phyloP scores from a whole-genome alignment of 1,139 yeast genomes.

The Candida sanyaensis region DNA sequence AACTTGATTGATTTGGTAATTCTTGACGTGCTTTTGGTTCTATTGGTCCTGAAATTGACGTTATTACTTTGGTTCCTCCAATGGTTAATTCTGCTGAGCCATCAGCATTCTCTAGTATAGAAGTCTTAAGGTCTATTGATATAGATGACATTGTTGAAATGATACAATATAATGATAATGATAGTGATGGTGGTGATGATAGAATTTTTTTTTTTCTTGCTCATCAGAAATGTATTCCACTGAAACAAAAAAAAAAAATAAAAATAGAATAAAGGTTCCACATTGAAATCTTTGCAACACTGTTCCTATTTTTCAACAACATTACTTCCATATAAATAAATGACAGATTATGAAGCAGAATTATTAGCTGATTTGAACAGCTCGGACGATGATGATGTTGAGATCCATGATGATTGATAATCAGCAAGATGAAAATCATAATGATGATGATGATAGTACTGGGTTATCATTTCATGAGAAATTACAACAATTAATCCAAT shows the following conservation, averaged over 20 bases:
- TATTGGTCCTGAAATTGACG: conserved; percentile 88
- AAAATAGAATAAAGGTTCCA: neutral
- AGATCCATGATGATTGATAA: conserved; percentile 8
- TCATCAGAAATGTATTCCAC: neutral
- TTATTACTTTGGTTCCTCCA: conserved; percentile 49
- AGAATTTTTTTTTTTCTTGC: conserved; percentile 5
- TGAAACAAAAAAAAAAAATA: neutral
- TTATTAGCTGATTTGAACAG: conserved; percentile 36
- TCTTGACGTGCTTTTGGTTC: conserved; percentile 87
- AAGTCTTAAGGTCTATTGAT: conserved; percentile 23
- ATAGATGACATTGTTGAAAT: neutral
- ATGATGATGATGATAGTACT: neutral
- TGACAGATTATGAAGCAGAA: conserved; percentile 34
- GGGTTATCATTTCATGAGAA: conserved; percentile 14
- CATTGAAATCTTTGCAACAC: neutral
- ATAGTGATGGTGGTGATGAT: neutral
- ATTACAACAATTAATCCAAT: conserved; percentile 14
- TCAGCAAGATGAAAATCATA: conserved; percentile 5
- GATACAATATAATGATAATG: neutral
- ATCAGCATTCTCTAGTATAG: conserved; percentile 60
- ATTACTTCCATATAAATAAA: conserved; percentile 3
- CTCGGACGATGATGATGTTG: conserved; percentile 18
- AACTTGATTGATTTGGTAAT: conserved; percentile 71
- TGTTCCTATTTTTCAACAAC: neutral
- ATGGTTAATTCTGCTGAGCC: conserved; percentile 67